Evolutionary conservation across 257 asterid species (phyloP).

Genomic region (Solanum dulcamara): DNA sequence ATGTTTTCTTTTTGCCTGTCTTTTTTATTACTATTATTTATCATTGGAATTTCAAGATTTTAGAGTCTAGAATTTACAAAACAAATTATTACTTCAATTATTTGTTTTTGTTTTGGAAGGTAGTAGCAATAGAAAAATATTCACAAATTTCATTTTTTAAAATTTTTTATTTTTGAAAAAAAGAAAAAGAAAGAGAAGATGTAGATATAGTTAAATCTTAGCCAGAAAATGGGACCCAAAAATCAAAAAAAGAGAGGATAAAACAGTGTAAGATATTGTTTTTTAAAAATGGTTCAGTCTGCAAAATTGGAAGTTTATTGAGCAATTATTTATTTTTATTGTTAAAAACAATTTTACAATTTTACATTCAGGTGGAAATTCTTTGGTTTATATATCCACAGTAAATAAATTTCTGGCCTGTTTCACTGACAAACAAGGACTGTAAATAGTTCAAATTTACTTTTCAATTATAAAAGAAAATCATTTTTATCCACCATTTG

Average conservation of each 20-base stretch:
- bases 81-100: too few relatives aligned
- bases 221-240: neutral
- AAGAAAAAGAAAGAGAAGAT: neutral
- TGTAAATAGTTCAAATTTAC: neutral
- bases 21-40: too few relatives aligned
- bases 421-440: neutral
- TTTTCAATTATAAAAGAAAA: neutral
- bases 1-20: too few relatives aligned
- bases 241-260: neutral
- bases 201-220: neutral
- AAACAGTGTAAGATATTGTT: neutral
- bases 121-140: neutral
- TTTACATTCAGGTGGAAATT: neutral
- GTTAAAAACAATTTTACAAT: neutral
- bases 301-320: neutral
- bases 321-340: neutral
- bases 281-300: neutral
- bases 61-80: neutral
- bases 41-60: neutral
- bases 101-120: too few relatives aligned
- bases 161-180: too few relatives aligned
- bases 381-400: neutral
- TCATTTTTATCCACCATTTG: neutral
- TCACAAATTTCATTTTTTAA: too few relatives aligned
- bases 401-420: neutral